phyloP scores from a whole-genome alignment of 139 green algal genomes.

The Desmodesmus armatus region DNA sequence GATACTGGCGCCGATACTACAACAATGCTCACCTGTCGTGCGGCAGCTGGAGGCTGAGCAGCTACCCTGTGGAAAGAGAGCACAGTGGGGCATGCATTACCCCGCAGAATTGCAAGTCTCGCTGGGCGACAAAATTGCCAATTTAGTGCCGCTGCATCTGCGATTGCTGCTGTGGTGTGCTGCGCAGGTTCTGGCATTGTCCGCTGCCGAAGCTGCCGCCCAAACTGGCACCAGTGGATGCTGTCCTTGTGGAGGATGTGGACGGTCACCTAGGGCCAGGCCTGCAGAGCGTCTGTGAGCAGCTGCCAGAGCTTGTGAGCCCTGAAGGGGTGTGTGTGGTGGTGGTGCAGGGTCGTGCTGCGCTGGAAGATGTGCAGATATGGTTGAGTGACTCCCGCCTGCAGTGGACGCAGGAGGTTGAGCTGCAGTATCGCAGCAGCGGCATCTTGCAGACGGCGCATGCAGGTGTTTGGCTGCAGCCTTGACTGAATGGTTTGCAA shows the following conservation, averaged over 20 bases:
- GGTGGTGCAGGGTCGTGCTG: not conserved
- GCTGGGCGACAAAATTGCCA: not conserved
- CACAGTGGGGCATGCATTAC: not conserved
- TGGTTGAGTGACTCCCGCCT: not conserved
- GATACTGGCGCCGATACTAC: not conserved
- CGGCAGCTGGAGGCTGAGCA: not conserved
- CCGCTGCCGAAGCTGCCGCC: constrained; percentile 39
- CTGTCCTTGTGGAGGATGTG: constrained; percentile 35
- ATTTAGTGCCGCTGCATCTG: not conserved
- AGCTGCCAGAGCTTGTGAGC: constrained; percentile 31
- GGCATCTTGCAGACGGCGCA: not conserved
- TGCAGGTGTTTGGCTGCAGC: constrained; percentile 16
- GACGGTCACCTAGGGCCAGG: not conserved
- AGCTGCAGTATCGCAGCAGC: not conserved
- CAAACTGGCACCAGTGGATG: constrained; percentile 43
- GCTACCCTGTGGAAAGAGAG: not conserved
- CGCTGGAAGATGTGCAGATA: not conserved
- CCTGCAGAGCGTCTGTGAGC: not conserved
- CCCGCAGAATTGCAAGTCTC: not conserved
- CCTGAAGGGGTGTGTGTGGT: constrained; percentile 30
- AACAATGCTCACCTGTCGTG: not conserved
- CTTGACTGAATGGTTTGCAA: too few relatives aligned
- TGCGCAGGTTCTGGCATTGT: constrained; percentile 43
- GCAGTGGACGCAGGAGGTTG: constrained; percentile 1
- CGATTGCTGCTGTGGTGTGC: not conserved